A percentile compares a stretch with the other conserved stretches of the same genome.
Conservation (phyloP, 1,284 basidiomycete species). For the Boletellus dicymbophilus region DNA sequence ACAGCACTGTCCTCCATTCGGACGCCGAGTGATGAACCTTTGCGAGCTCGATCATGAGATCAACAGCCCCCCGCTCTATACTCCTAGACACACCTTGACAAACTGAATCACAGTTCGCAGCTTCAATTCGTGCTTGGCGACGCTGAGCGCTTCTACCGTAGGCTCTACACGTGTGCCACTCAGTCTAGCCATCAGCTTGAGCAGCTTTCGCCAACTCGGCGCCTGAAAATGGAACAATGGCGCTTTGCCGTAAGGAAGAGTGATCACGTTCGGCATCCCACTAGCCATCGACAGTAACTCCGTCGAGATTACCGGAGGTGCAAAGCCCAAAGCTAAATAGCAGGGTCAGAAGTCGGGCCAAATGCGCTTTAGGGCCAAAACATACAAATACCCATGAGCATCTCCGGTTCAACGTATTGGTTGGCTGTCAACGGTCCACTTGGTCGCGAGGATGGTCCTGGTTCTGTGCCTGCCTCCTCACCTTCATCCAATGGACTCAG, state of each 20-base stretch:
- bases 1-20: conserved; percentile 73
- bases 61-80: neutral
- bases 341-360: conserved; percentile 10
- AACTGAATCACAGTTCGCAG: conserved; percentile 77
- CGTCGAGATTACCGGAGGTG: conserved; percentile 54
- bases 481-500: conserved; percentile 19
- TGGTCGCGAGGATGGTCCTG: conserved; percentile 23
- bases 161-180: conserved; percentile 70
- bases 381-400: conserved; percentile 67
- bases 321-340: conserved; percentile 61
- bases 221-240: conserved; percentile 72
- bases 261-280: conserved; percentile 68
- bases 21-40: conserved; percentile 57
- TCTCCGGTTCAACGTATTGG: conserved; percentile 61
- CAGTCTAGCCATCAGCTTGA: conserved; percentile 71
- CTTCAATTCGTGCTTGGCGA: conserved; percentile 55
- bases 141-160: conserved; percentile 62
- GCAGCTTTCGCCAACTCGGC: conserved; percentile 67
- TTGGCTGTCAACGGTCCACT: conserved; percentile 40
- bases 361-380: conserved; percentile 21
- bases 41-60: conserved; percentile 5
- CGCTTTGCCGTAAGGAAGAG: conserved; percentile 65
- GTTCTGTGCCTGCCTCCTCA: conserved; percentile 12
- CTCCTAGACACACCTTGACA: conserved; percentile 51
- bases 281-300: conserved; percentile 47